These are phyloP conservation scores for Nakazawaea pomicola DNA, from an alignment of 805 yeast species.

Conservation along the genomic window DNA sequence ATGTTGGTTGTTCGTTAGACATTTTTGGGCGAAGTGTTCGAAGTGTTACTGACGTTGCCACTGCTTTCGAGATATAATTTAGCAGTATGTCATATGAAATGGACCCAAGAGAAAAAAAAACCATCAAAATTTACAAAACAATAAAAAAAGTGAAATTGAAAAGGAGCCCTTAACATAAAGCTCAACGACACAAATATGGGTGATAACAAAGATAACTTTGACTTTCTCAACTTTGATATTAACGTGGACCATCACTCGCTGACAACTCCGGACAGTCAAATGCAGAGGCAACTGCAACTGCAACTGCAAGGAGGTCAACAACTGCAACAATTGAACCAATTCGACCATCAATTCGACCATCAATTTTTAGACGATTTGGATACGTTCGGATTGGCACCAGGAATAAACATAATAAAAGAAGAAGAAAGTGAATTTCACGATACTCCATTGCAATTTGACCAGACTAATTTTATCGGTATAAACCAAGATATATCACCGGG, in stretches of 20 bases:
- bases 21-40: too few species aligned
- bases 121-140: too few species aligned
- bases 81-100: not conserved
- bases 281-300: not conserved
- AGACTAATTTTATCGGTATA: constrained; percentile 3
- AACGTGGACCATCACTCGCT: not conserved
- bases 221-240: constrained; percentile 9
- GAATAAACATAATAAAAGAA: constrained; percentile 4
- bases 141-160: too few species aligned
- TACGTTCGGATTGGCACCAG: constrained; percentile 12
- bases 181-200: not conserved
- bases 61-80: too few species aligned
- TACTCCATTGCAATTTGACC: constrained; percentile 7
- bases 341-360: constrained; percentile 4
- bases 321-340: not conserved
- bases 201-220: not conserved
- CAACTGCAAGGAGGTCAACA: not conserved
- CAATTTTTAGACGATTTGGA: constrained; percentile 14
- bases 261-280: not conserved
- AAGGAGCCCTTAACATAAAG: too few species aligned
- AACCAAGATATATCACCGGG: not conserved
- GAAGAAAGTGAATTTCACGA: constrained; percentile 1
- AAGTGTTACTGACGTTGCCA: too few species aligned
- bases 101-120: not conserved
- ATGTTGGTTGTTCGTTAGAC: constrained; percentile 6